Evolutionary conservation across 306 rosid genomes (phyloP).

Genomic region (Hippophae gyantsensis): DNA sequence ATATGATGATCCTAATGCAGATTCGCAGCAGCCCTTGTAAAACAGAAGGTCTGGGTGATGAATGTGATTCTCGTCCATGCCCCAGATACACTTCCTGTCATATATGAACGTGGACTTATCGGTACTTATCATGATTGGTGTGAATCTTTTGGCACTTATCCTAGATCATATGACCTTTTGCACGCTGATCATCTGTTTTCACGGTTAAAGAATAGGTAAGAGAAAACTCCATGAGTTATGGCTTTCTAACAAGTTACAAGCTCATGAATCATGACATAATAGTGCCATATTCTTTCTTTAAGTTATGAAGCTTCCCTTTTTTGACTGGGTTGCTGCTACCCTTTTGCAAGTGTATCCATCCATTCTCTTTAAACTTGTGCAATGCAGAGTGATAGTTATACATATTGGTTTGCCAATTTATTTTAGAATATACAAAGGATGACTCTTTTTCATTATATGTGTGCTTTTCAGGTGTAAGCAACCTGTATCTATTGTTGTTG

Average conservation of each 20-base stretch:
- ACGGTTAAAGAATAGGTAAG: slow-evolving; percentile 79
- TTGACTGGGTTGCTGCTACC: not conserved
- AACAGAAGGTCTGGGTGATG: slow-evolving; percentile 92
- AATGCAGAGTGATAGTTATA: too few species aligned
- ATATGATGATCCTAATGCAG: slow-evolving; percentile 30
- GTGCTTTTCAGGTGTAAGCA: slow-evolving; percentile 67
- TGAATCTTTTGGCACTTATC: slow-evolving; percentile 79
- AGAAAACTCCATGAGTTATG: not conserved
- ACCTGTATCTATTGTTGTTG: slow-evolving; percentile 65
- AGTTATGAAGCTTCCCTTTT: not conserved
- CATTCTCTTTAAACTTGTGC: too few species aligned
- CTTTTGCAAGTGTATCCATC: not conserved
- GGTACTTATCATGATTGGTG: slow-evolving; percentile 97
- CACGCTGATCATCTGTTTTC: slow-evolving; percentile 96
- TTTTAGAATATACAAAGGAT: not conserved
- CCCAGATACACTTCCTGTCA: slow-evolving; percentile 78
- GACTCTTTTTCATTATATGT: not conserved
- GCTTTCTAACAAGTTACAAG: not conserved
- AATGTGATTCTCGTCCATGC: slow-evolving; percentile 81
- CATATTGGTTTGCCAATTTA: not conserved
- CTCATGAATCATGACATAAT: too few species aligned
- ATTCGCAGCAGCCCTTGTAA: slow-evolving; percentile 73
- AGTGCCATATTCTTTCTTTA: not conserved
- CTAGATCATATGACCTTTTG: slow-evolving; percentile 87
- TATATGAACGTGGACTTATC: slow-evolving; percentile 77